Base-by-base conservation (phyloP, 2,329 filamentous ascomycete genomes). In the Alternaria metachromatica region DNA sequence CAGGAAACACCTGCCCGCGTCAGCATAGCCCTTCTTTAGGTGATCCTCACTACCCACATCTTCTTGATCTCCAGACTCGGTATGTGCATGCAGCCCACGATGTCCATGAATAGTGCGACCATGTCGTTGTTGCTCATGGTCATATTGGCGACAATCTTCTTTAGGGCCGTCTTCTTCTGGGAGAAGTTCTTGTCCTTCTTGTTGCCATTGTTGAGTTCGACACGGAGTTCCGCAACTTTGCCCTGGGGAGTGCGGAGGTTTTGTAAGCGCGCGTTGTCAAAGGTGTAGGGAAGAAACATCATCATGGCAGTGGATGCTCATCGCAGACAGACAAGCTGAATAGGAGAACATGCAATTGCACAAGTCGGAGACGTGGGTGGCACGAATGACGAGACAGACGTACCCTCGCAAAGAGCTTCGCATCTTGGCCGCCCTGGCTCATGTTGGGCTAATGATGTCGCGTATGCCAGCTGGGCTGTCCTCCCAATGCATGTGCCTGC, bases 61-160 rank as follows among this genome's bases (percentile, higher is more conserved):
- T 99, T 99, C 88, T 99, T 99, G 83, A 99, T 97, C 82, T 99
- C 96, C 80, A 99, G 84, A 75, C 92, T 97, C 56, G 90, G 91
- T 66, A 99, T 92, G 73, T 92, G 89, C 96, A 99, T 99, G 85
- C 95, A 98, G 67, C 86, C 90, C 72, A 99, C 92, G 64, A 99
- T 92, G 78, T 99, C 96, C 18, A 95, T 94, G 74, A 99, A 99
- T 56, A 99, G 85, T 43, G 93, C 94, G 59, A 98, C 92, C 96
- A 99, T 99, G 81, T 99, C 96, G 78, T 98, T 99, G 84, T 99
- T 99, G 88, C 95, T 98, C 96, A 99, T 99, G 69, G 96, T 99
- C 96, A 99, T 99, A 80, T 99, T 99, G 80, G 96, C 96, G 74
- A 99, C 96, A 72, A 99, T 98, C 87, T 97, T 97, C 87, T 99